Evolutionary conservation across 75 land plant species (phyloP), one percentile per base, ranked within the genome.

Genomic region (Sequoiadendron giganteum): DNA sequence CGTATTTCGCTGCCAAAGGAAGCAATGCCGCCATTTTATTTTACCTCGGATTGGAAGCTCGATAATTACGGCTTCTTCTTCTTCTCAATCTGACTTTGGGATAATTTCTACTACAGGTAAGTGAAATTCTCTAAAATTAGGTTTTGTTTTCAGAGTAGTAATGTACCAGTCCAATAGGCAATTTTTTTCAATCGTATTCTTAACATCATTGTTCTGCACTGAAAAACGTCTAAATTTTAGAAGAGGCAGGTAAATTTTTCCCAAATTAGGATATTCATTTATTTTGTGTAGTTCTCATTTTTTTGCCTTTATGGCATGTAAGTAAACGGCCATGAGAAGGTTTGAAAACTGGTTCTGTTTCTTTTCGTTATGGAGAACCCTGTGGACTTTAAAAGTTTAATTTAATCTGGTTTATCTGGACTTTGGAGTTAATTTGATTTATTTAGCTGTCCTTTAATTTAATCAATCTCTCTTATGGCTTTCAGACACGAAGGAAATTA

Each of bases 21-120:
- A 34, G 28, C 36, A 85, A 52, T 56, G 42, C 40, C 40, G 39
- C 34, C 40, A 32, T 30, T 84, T 54, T 54, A 30, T 32, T 34
- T 34, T 38, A 4, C 36, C 86, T 18, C 48, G 14, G 18, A 45
- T 30, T 19, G 55, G 61, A 85, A 52, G 40, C 5, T 55, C 65
- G 9, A 18, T 16, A 36, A 36, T 21, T 18, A 10, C 40, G 56
- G 42, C 40, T 32, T 38, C 4, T 47, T 42, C 49, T 16, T 42
- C 86, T 16, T 55, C 65, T 54, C 56, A 48, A 15, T 21, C 42
- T 85, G 86, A 85, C 13, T 85, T 85, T 18, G 86, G 32, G 42
- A 85, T 85, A 32, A 52, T 85, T 36, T 36, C 36, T 15, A 54
- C 65, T 36, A 56, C 21, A 55, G 86, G 68, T 55, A 34, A 65